Evolutionary conservation across 306 rosid species (phyloP).

Genomic region (Nissolia schottii): DNA sequence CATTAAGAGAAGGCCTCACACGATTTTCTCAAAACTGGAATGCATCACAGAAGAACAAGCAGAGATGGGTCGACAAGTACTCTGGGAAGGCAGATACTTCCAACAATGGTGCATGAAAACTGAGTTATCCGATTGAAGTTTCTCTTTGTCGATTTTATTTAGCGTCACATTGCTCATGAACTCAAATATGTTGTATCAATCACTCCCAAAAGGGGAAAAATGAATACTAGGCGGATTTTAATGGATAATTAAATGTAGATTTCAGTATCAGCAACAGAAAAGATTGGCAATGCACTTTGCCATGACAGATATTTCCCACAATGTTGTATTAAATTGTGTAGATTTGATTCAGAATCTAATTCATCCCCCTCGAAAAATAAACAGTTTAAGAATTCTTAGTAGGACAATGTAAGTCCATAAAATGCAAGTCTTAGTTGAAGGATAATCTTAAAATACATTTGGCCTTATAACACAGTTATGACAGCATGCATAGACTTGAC

Average conservation of each 20-base stretch:
- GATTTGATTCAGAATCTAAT: background rate
- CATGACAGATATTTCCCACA: background rate
- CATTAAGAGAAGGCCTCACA: conserved; percentile 64
- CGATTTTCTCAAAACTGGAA: conserved; percentile 56
- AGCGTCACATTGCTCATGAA: background rate
- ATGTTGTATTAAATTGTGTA: background rate
- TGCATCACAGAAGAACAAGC: conserved; percentile 63
- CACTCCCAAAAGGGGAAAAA: background rate
- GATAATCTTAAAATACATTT: no score
- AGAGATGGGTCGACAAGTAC: conserved; percentile 56
- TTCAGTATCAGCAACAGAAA: no score
- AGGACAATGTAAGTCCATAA: background rate
- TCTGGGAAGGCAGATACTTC: conserved; percentile 36
- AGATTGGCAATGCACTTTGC: no score
- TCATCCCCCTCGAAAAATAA: background rate
- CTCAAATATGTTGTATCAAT: background rate
- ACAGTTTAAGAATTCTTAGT: background rate
- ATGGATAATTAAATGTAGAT: no score
- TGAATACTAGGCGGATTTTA: no score
- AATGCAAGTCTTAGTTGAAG: background rate
- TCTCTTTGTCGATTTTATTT: background rate
- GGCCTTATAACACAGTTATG: no score
- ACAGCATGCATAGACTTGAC: background rate
- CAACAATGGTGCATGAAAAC: conserved; percentile 24
- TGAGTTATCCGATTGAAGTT: conserved; percentile 12